Evolutionary conservation across 2,329 filamentous ascomycete species (phyloP).

Genomic region (Balansia obtecta): DNA sequence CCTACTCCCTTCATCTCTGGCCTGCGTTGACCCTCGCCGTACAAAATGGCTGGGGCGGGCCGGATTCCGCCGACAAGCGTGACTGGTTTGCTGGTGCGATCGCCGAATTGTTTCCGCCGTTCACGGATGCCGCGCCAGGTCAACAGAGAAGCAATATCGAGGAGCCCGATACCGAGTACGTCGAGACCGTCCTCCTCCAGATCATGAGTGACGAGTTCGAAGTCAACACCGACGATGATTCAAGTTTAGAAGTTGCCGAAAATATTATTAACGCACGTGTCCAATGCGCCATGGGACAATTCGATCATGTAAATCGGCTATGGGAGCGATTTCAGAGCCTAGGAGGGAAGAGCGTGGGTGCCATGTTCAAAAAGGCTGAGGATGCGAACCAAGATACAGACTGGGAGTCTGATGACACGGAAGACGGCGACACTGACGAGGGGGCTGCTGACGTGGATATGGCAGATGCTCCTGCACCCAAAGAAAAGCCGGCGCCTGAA

Average conservation of each 20-base stretch:
- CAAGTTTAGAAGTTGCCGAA: slow-evolving; percentile 58
- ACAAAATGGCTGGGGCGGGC: slow-evolving; percentile 77
- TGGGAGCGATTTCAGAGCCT: slow-evolving; percentile 49
- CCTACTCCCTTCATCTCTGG: slow-evolving; percentile 79
- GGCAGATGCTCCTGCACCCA: slow-evolving; percentile 52
- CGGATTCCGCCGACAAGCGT: slow-evolving; percentile 72
- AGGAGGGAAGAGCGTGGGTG: slow-evolving; percentile 44
- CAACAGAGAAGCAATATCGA: slow-evolving; percentile 18
- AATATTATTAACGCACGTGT: slow-evolving; percentile 57
- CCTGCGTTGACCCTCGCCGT: slow-evolving; percentile 78
- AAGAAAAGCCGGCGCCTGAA: slow-evolving; percentile 55
- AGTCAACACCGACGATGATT: slow-evolving; percentile 83
- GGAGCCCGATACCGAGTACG: slow-evolving; percentile 59
- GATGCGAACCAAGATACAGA: slow-evolving; percentile 46
- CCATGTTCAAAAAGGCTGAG: slow-evolving; percentile 42
- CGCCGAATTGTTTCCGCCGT: slow-evolving; percentile 65
- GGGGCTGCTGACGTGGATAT: slow-evolving; percentile 50
- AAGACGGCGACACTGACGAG: slow-evolving; percentile 46
- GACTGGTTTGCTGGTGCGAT: slow-evolving; percentile 92
- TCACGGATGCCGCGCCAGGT: slow-evolving; percentile 30
- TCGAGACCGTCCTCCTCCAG: slow-evolving; percentile 76
- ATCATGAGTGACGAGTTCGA: slow-evolving; percentile 96
- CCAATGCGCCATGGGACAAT: slow-evolving; percentile 52
- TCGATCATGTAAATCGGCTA: slow-evolving; percentile 51
- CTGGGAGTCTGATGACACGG: slow-evolving; percentile 48